Evolutionary conservation across 345 rosid species (phyloP).

Genomic region (Kandelia obovata): DNA sequence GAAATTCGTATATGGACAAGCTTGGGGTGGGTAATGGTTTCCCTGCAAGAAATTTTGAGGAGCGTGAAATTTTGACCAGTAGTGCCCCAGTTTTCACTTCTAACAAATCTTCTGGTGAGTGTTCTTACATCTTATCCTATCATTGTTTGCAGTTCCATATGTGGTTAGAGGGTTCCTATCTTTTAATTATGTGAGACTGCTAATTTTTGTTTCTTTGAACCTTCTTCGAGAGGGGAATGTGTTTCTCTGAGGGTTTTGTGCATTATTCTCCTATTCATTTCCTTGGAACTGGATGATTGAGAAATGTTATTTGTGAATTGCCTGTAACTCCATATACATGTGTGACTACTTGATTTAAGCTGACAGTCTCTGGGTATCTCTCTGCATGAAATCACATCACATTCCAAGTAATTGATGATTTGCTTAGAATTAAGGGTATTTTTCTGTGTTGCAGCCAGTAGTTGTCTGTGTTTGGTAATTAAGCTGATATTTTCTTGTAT

Average conservation of each 20-base stretch:
- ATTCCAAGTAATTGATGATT: neutral
- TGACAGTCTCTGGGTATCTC: neutral
- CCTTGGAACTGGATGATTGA: no score
- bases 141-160: neutral
- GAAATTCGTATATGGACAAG: slow-evolving; percentile 41
- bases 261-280: no score
- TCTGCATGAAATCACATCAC: neutral
- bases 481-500: neutral
- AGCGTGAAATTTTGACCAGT: slow-evolving; percentile 32
- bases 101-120: slow-evolving; percentile 61
- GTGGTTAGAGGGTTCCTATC: no score
- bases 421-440: neutral
- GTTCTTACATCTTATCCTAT: neutral
- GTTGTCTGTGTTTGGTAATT: neutral
- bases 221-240: no score
- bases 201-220: no score
- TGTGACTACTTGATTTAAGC: no score
- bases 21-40: slow-evolving; percentile 47
- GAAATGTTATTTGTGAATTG: no score
- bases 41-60: slow-evolving; percentile 45
- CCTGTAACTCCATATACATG: no score
- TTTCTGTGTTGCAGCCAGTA: neutral
- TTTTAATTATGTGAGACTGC: no score
- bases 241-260: no score
- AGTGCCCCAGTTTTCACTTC: slow-evolving; percentile 36